Evolutionary conservation across 768 basidiomycete species (phyloP), one percentile per base, ranked within the genome.

Genomic region (Phylloporus sp.): DNA sequence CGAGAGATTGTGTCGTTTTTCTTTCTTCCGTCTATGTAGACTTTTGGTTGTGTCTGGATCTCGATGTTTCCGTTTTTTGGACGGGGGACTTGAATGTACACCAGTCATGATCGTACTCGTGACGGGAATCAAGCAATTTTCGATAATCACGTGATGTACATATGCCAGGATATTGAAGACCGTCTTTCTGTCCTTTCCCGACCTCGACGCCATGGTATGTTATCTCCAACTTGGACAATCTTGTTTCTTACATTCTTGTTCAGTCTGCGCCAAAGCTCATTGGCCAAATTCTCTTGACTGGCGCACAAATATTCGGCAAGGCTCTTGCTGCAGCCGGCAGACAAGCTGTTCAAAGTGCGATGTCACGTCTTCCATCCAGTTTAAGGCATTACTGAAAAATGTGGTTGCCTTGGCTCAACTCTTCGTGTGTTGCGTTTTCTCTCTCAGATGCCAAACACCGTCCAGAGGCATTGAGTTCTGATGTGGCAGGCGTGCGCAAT

Each of bases 311-410:
- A 55, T 69, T 98, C 42, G 93, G 96, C 45, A 94, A 86, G 69
- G 96, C 96, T 34, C 80, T 98, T 44, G 71, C 77, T 27, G 93
- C 92, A 61, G 96, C 94, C 3, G 90, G 90, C 29, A 75, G 78
- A 57, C 96, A 99, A 66, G 95, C 94, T 10, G 81, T 87, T 34
- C 85, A 90, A 76, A 99, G 96, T 98, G 64, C 59, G 85, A 68
- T 24, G 37, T 13, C 46, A 45, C 21, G 14, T 48, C 32, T 26
- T 29, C 20, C n/a, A 31, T 44, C 28, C 20, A 40, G 20, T 34
- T 45, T 20, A 21, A 27, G 22, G 17, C 28, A 22, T 35, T 23
- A 22, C 49, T 55, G 35, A 53, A 18, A 14, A 13, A 17, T 3
- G 18, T 23, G 24, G 17, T 13, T 15, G 17, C 9, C 21, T 42